Conservation (phyloP, 2,329 filamentous ascomycete genomes). For the Aspergillus novoparasiticus region DNA sequence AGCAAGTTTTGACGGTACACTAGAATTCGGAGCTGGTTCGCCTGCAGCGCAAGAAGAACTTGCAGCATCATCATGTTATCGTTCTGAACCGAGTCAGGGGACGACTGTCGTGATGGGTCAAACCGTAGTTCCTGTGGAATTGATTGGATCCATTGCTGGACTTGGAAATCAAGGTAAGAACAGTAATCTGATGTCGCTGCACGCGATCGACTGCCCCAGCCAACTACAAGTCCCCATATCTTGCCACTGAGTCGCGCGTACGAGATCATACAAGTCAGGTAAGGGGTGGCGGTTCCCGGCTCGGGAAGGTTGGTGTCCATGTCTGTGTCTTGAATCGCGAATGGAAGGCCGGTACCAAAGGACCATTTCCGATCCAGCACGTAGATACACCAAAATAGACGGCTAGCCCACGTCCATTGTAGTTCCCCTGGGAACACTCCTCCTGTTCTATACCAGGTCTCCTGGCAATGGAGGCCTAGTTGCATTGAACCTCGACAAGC, state of each 20-base stretch:
- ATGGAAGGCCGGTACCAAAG: slow-evolving; percentile 55
- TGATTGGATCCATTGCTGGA: slow-evolving; percentile 50
- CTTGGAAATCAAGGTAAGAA: slow-evolving; percentile 45
- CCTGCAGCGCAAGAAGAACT: slow-evolving; percentile 48
- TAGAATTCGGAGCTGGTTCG: slow-evolving; percentile 50
- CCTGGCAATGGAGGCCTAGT: slow-evolving; percentile 52
- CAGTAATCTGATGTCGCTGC: slow-evolving; percentile 42
- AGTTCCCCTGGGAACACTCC: slow-evolving; percentile 41
- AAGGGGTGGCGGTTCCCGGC: slow-evolving; percentile 42
- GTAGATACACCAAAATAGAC: slow-evolving; percentile 56
- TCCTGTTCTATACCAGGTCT: slow-evolving; percentile 41
- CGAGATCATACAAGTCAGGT: slow-evolving; percentile 52
- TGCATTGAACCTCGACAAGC: slow-evolving; percentile 52
- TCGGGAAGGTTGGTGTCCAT: slow-evolving; percentile 54
- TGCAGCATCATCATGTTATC: slow-evolving; percentile 46
- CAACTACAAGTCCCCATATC: slow-evolving; percentile 50
- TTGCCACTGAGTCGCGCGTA: slow-evolving; percentile 52
- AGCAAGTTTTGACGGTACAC: slow-evolving; percentile 50
- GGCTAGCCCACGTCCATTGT: slow-evolving; percentile 37
- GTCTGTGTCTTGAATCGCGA: slow-evolving; percentile 52
- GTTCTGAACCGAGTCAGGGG: slow-evolving; percentile 18
- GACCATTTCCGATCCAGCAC: slow-evolving; percentile 56
- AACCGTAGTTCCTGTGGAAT: slow-evolving; percentile 49
- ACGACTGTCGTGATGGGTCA: slow-evolving; percentile 29
- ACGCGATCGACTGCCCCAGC: slow-evolving; percentile 37